Evolutionary conservation across 2,329 filamentous ascomycete species (phyloP).

Genomic region (Penicillium griseofulvum): DNA sequence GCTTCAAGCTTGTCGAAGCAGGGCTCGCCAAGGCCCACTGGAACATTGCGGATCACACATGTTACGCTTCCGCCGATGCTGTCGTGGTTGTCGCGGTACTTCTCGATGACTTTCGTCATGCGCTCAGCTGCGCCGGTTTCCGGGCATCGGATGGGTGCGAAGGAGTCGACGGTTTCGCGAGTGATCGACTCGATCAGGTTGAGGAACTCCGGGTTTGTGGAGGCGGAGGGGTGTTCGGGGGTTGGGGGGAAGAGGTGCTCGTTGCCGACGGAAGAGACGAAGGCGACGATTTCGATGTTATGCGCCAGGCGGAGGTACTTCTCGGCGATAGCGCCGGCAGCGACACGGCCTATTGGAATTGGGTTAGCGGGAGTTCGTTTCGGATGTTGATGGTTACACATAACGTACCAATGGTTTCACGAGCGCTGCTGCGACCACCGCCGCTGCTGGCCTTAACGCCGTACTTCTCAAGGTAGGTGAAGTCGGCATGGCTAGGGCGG

Average conservation of each 20-base stretch:
- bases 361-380: not conserved
- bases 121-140: constrained; percentile 60
- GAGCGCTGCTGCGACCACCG: constrained; percentile 84
- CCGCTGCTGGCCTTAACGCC: constrained; percentile 88
- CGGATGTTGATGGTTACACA: not conserved
- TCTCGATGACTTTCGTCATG: constrained; percentile 78
- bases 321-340: constrained; percentile 87
- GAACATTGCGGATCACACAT: constrained; percentile 84
- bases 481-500: constrained; percentile 89
- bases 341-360: constrained; percentile 63
- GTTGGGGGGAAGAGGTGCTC: constrained; percentile 74
- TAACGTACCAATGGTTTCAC: constrained; percentile 78
- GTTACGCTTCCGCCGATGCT: constrained; percentile 94
- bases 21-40: constrained; percentile 84
- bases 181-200: constrained; percentile 69
- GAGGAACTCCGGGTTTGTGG: constrained; percentile 76
- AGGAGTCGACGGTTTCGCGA: constrained; percentile 74
- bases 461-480: constrained; percentile 97
- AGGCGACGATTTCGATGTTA: constrained; percentile 87
- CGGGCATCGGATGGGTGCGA: constrained; percentile 85
- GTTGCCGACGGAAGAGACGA: constrained; percentile 79
- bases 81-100: constrained; percentile 74
- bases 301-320: constrained; percentile 82
- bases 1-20: constrained; percentile 96
- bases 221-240: constrained; percentile 63